Base-by-base conservation (phyloP, 768 basidiomycete genomes). In the Phlebiopsis flavidoalba region DNA sequence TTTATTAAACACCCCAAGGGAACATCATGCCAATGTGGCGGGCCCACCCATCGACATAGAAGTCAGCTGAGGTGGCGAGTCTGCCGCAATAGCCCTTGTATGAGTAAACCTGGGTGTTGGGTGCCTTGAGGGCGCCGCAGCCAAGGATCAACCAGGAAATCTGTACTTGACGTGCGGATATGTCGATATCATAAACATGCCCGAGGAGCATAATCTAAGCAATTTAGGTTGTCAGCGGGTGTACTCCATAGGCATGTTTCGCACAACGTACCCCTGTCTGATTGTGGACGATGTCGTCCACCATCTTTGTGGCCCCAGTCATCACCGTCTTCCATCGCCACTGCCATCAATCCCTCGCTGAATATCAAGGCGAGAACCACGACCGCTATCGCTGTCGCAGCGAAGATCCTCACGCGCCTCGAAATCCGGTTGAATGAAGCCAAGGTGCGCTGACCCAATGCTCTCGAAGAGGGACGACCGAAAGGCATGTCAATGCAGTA, bases 111-210 rank as follows among this genome's bases (percentile, higher is more conserved):
- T 50, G 35, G 8, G 52, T 49, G 7, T 36, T n/a, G 6, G 46
- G 19, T 1, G 36, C 19, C 19, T 48, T 54, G 26, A 60, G 49
- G n/a, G 53, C n/a, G 21, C 65, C 66, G 33, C 66, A 67, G 3
- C 66, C 66, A 8, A 62, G 31, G 24, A 67, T 57, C 2, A 67
- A 40, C 66, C 64, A 67, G 1, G 62, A 61, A 8, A 67, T 59
- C 14, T 59, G 48, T 1, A 65, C 58, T 40, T 58, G 57, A 11
- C 64, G 64, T 24, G 59, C 11, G 1, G 53, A 31, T 4, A 65
- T 45, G 36, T 67, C 60, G 7, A 67, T 53, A 45, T 63, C 50
- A 60, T 65, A 67, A 14, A 65, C 61, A 53, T 67, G 62, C 15
- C 66, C 66, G 1, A 67, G 37, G 12, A 67, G 56, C 36, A 60